Percentiles rank a stretch among this genome's conserved stretches.
Evolutionary conservation across 495 filamentous ascomycete species (phyloP).

Genomic region (Daldinia vernicosa): DNA sequence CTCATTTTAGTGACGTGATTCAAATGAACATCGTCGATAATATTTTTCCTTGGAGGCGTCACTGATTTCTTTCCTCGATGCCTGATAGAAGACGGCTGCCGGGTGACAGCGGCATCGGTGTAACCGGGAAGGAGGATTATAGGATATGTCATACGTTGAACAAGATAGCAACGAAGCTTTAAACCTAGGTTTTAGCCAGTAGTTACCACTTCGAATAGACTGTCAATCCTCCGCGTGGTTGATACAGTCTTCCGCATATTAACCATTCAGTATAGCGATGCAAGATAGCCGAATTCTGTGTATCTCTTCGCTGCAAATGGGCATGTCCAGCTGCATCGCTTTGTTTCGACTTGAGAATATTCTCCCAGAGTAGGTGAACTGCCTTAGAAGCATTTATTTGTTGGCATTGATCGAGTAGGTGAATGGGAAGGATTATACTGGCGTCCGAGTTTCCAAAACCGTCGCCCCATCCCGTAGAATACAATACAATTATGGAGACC

Average conservation of each 20-base stretch:
- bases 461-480: not conserved
- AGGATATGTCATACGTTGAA: conserved; percentile 30
- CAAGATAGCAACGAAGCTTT: conserved; percentile 19
- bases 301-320: not conserved
- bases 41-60: not conserved
- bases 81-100: not conserved
- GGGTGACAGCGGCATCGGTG: conserved; percentile 31
- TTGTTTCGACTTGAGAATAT: not conserved
- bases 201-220: not conserved
- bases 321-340: not conserved
- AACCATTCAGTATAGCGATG: not conserved
- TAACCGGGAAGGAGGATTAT: conserved; percentile 13
- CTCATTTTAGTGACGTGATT: not conserved
- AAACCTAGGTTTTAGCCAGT: conserved; percentile 8
- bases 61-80: not conserved
- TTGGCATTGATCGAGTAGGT: not conserved
- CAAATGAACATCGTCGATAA: not conserved
- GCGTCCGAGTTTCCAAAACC: not conserved
- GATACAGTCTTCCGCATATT: not conserved
- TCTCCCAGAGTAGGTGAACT: not conserved
- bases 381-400: not conserved
- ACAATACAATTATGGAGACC: not conserved
- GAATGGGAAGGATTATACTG: not conserved
- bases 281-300: not conserved
- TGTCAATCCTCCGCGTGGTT: not conserved